Evolutionary conservation across 2,329 filamentous ascomycete genomes (phyloP), one percentile per base, ranked within the genome.

Genomic region (Gliomastix tumulicola): DNA sequence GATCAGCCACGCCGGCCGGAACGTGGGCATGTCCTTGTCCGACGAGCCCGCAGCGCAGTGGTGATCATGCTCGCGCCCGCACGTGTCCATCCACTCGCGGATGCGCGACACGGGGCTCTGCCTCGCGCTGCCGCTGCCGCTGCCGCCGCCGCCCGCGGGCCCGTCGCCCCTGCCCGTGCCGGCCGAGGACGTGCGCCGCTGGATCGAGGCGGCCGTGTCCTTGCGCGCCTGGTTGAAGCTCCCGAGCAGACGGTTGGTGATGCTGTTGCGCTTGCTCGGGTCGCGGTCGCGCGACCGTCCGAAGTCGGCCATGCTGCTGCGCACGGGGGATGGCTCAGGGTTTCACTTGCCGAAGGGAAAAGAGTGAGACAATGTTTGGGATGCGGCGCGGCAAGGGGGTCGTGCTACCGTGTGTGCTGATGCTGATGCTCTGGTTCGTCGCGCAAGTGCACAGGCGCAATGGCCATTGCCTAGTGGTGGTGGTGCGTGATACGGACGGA

Each of bases 21-120:
- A 67, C 21, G 59, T 63, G 16, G 48, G 16, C 11, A 21, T 18
- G 9, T 30, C 23, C 11, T 21, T n/a, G 7, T 28, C 17, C 4
- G 32, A 19, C 15, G 18, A 21, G 9, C 31, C 23, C 18, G 37
- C 17, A 35, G 49, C 55, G 45, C 64, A 68, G 47, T 68, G 65
- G 19, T 54, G 49, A 12, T 56, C 51, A 36, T 68, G 65, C 34
- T 63, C 56, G n/a, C 50, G 49, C 38, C 62, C 63, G 45, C 65
- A 68, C 11, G 53, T 53, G 38, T 67, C 61, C 22, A 68, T 56
- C 65, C 65, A 68, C 30, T 64, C 57, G 32, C 57, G 56, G 34
- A 67, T 55, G 33, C 59, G 60, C 32, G 49, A 50, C 23, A 65
- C 47, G 15, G 63, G 63, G 9, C 56, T 61, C 21, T 54, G 9